A percentile compares a stretch with the other conserved stretches of the same genome.
These are phyloP conservation scores for Ajuga chamaepitys DNA, from an alignment of 257 asterid genomes.

Conservation along the genomic window DNA sequence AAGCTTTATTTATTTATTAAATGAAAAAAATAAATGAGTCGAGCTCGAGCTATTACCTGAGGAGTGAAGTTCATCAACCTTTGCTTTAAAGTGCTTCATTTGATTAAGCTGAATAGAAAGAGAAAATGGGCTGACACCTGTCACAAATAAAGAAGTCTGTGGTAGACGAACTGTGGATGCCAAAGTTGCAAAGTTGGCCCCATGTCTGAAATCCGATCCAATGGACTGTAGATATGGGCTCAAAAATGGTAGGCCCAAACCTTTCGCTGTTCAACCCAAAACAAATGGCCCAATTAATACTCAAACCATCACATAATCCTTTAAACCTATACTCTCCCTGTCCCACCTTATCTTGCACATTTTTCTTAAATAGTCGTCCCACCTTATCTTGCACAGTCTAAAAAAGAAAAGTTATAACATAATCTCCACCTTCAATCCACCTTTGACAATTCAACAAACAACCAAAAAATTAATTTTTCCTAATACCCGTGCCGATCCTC, in stretches of 20 bases:
- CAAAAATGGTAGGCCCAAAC: constrained; percentile 54
- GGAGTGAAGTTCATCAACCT: constrained; percentile 30
- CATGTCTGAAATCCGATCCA: constrained; percentile 71
- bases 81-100: constrained; percentile 51
- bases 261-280: constrained; percentile 51
- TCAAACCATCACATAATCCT: background rate
- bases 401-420: no score
- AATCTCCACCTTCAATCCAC: no score
- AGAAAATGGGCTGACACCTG: constrained; percentile 75
- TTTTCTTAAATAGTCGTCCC: no score
- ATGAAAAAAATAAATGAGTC: background rate
- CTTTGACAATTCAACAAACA: no score
- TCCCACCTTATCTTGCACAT: no score
- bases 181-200: constrained; percentile 72
- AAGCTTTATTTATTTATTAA: no score
- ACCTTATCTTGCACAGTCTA: no score
- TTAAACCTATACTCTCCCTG: no score
- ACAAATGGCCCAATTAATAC: background rate
- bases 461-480: no score
- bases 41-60: constrained; percentile 22
- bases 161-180: constrained; percentile 74
- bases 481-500: no score
- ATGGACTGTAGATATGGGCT: constrained; percentile 73
- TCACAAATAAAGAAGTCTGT: constrained; percentile 54
- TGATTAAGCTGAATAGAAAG: constrained; percentile 78